phyloP scores from a whole-genome alignment of 768 basidiomycete species.

The Podaxis mareebaensis region DNA sequence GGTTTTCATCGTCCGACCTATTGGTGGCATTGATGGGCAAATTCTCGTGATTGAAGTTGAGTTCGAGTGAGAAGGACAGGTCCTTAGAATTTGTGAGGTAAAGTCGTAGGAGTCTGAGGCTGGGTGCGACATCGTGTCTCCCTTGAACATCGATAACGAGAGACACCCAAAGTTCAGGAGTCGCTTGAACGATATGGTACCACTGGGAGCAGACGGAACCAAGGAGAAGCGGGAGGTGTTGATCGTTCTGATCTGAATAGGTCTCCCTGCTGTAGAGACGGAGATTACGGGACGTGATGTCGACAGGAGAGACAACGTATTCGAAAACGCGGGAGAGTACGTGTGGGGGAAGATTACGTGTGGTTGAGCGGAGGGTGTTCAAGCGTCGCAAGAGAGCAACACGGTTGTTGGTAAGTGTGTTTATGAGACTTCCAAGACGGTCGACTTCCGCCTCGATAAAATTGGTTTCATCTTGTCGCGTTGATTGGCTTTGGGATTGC shows the following conservation, averaged over 20 bases:
- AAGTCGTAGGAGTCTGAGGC: not conserved
- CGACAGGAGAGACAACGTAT: not conserved
- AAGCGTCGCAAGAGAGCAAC: not conserved
- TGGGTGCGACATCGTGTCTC: not conserved
- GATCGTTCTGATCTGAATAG: not conserved
- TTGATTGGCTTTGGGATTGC: not conserved
- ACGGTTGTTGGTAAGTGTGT: not conserved
- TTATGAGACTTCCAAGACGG: not conserved
- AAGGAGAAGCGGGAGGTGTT: not conserved
- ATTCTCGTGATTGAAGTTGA: not conserved
- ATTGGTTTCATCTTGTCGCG: not conserved
- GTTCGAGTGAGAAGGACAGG: not conserved
- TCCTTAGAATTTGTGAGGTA: not conserved
- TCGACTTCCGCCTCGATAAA: not conserved
- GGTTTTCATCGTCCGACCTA: not conserved
- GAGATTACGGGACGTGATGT: not conserved
- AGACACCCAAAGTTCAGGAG: not conserved
- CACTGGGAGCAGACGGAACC: not conserved
- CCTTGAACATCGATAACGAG: not conserved
- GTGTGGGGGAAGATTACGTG: not conserved
- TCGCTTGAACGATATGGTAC: not conserved
- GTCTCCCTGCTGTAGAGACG: not conserved
- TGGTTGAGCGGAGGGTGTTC: not conserved
- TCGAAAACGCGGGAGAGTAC: not conserved
- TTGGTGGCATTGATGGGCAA: not conserved